These are phyloP conservation scores for Blastocystis sp. DNA, from an alignment of 352 stramenopile genomes.

Conservation along the genomic window DNA sequence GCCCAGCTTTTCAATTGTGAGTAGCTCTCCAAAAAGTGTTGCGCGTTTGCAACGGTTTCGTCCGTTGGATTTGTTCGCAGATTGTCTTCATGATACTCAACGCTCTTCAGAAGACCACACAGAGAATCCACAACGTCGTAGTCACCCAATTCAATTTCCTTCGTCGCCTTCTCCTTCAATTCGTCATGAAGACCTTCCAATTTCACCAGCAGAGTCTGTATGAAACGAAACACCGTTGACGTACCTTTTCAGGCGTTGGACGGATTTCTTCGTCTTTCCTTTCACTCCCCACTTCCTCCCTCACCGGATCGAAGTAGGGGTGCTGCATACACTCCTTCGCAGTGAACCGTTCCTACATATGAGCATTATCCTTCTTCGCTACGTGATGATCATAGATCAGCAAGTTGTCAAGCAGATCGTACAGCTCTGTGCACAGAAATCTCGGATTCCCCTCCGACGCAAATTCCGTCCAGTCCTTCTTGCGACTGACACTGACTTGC, in stretches of 20 bases:
- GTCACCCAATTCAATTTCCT: background rate
- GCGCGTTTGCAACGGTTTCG: background rate
- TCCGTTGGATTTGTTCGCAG: constrained; percentile 5
- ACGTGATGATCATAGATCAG: constrained; percentile 64
- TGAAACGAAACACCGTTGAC: background rate
- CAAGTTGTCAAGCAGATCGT: constrained; percentile 83
- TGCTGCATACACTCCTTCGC: constrained; percentile 93
- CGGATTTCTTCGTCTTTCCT: background rate
- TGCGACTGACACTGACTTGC: constrained; percentile 84
- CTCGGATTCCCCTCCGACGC: constrained; percentile 91
- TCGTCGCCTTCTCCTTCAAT: background rate
- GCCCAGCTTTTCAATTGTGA: background rate
- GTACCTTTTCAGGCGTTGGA: background rate
- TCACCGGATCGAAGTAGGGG: constrained; percentile 87
- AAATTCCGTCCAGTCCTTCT: constrained; percentile 97
- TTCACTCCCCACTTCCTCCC: constrained; percentile 59
- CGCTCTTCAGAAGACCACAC: background rate
- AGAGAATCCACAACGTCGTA: background rate
- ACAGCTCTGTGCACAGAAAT: constrained; percentile 82
- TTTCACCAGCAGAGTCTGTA: background rate
- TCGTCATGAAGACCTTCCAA: background rate
- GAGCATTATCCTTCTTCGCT: constrained; percentile 64
- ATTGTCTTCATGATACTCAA: background rate
- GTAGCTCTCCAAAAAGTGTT: constrained; percentile 9
- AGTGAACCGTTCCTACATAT: constrained; percentile 91